phyloP scores from a whole-genome alignment of 805 yeast genomes.

The Metschnikowia lochheadii region DNA sequence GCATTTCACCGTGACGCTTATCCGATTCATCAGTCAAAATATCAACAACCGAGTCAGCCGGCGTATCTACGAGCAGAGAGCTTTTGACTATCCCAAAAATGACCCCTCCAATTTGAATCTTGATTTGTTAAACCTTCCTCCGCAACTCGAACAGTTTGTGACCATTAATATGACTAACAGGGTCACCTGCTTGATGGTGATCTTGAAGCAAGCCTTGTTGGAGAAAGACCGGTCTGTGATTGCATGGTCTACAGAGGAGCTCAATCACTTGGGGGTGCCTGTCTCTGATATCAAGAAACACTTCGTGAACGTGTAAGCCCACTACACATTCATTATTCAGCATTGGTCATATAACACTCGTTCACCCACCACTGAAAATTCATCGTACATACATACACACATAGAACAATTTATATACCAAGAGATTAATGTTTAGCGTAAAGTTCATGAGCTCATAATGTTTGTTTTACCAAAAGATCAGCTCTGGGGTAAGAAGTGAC shows the following conservation, averaged over 20 bases:
- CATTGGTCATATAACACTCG: too few relatives aligned
- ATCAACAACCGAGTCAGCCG: slow-evolving; percentile 22
- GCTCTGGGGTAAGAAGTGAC: too few relatives aligned
- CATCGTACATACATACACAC: too few relatives aligned
- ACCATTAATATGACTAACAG: slow-evolving; percentile 13
- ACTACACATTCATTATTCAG: too few relatives aligned
- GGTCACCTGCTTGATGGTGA: slow-evolving; percentile 19
- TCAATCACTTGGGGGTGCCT: slow-evolving; percentile 25
- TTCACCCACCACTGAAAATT: too few relatives aligned
- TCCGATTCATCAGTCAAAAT: slow-evolving; percentile 16
- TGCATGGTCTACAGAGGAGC: slow-evolving; percentile 30
- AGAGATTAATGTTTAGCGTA: too few relatives aligned
- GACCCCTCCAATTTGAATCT: slow-evolving; percentile 14
- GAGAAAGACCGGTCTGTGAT: slow-evolving; percentile 22
- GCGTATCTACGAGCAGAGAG: slow-evolving; percentile 14
- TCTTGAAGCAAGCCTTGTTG: slow-evolving; percentile 22
- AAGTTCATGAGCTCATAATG: too few relatives aligned
- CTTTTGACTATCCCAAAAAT: slow-evolving; percentile 8
- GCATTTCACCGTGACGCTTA: slow-evolving; percentile 18
- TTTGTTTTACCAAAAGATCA: too few relatives aligned
- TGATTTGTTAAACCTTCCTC: slow-evolving; percentile 20
- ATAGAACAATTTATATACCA: too few relatives aligned
- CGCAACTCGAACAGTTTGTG: slow-evolving; percentile 16
- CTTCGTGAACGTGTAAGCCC: neutral
- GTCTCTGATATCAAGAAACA: slow-evolving; percentile 7